Evolutionary conservation across 2,329 filamentous ascomycete species (phyloP).

Genomic region (Colletotrichum gigasporum): DNA sequence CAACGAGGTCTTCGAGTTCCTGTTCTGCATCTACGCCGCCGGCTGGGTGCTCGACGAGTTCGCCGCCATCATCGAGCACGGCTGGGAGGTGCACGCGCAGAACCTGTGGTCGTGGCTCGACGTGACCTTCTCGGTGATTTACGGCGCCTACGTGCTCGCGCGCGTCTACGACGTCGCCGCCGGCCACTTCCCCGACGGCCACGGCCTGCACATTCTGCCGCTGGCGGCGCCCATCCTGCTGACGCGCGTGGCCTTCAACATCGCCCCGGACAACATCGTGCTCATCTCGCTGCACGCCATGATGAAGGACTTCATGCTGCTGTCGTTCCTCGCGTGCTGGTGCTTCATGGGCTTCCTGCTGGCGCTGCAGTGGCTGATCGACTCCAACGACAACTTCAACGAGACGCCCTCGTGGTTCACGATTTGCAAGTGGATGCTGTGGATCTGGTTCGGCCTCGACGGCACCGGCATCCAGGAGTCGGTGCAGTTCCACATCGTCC

Average conservation of each 20-base stretch:
- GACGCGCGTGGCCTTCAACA: slow-evolving; percentile 75
- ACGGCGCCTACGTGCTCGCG: slow-evolving; percentile 67
- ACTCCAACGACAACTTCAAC: slow-evolving; percentile 35
- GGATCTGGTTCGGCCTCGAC: slow-evolving; percentile 83
- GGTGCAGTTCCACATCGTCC: slow-evolving; percentile 70
- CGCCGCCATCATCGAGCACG: slow-evolving; percentile 72
- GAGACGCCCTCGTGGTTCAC: slow-evolving; percentile 55
- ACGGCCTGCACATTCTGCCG: slow-evolving; percentile 72
- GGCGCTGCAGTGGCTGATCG: slow-evolving; percentile 71
- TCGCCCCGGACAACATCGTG: slow-evolving; percentile 79
- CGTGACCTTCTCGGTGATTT: slow-evolving; percentile 73
- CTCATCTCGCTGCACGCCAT: slow-evolving; percentile 79
- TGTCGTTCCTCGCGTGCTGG: slow-evolving; percentile 64
- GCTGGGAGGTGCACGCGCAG: slow-evolving; percentile 75
- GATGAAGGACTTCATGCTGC: slow-evolving; percentile 76
- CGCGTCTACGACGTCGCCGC: slow-evolving; percentile 64
- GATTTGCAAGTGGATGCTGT: slow-evolving; percentile 80
- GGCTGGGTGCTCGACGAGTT: slow-evolving; percentile 76
- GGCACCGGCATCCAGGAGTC: slow-evolving; percentile 63
- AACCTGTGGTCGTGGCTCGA: slow-evolving; percentile 81
- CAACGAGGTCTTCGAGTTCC: slow-evolving; percentile 62
- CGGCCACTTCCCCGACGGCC: slow-evolving; percentile 48
- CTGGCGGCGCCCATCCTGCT: slow-evolving; percentile 75
- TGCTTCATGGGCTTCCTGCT: slow-evolving; percentile 79
- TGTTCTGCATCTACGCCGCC: slow-evolving; percentile 71